These are phyloP conservation scores for Phialocephala sp. DNA, from an alignment of 2,329 filamentous ascomycete genomes.

Conservation along the genomic window DNA sequence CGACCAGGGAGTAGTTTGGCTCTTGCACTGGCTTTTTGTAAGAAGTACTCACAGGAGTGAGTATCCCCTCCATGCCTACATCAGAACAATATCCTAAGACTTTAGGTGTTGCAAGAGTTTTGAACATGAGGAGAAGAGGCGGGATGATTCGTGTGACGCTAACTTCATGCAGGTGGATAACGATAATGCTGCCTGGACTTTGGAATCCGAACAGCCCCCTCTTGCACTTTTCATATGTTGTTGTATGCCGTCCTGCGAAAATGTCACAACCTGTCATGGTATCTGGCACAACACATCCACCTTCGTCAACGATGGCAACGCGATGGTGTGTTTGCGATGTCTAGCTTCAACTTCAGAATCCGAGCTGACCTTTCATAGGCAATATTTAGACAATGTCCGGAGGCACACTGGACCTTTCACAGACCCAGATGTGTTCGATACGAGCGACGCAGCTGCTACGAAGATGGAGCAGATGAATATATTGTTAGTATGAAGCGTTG, in stretches of 20 bases:
- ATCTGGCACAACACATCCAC: conserved; percentile 24
- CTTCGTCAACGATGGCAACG: conserved; percentile 10
- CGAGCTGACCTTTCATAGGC: conserved; percentile 57
- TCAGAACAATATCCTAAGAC: conserved; percentile 3
- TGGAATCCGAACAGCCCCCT: conserved; percentile 5
- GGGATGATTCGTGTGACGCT: neutral
- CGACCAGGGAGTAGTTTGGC: conserved; percentile 31
- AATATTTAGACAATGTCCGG: conserved; percentile 82
- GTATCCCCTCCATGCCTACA: conserved; percentile 53
- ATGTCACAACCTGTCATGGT: conserved; percentile 41
- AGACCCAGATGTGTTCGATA: conserved; percentile 56
- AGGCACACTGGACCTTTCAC: conserved; percentile 81
- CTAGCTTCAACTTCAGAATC: conserved; percentile 8
- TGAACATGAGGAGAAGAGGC: neutral
- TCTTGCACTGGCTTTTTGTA: conserved; percentile 34
- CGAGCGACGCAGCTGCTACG: conserved; percentile 57
- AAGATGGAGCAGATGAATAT: conserved; percentile 75
- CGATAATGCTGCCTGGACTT: conserved; percentile 29
- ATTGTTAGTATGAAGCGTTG: conserved; percentile 55
- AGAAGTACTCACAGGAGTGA: conserved; percentile 53
- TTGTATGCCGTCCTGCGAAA: conserved; percentile 3
- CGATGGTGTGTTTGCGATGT: conserved; percentile 34
- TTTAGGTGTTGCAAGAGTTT: neutral
- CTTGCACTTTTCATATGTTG: neutral
- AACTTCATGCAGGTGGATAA: conserved; percentile 32